A percentile compares a stretch with the other conserved stretches of the same genome.
Conservation (phyloP, 495 filamentous ascomycete genomes). For the Letharia lupina region DNA sequence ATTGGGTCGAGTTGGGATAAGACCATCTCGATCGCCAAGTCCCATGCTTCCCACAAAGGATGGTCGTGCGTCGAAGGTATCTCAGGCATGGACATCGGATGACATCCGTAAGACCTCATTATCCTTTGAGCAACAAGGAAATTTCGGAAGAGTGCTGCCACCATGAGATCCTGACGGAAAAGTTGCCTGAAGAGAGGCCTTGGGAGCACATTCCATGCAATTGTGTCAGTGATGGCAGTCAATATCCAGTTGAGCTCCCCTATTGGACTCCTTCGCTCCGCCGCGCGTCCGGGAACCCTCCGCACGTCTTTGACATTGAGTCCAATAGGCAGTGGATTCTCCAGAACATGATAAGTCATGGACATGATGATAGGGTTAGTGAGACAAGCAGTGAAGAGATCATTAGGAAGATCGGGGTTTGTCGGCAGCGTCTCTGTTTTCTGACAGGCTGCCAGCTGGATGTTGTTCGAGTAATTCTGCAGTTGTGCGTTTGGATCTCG, state of each 20-base stretch:
- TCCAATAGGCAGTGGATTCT: constrained; percentile 73
- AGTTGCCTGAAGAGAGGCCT: constrained; percentile 89
- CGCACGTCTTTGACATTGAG: constrained; percentile 72
- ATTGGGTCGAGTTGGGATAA: constrained; percentile 78
- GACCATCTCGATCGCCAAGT: constrained; percentile 92
- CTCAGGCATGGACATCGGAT: constrained; percentile 79
- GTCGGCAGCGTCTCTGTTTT: constrained; percentile 88
- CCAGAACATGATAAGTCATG: constrained; percentile 84
- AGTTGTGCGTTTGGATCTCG: constrained; percentile 66
- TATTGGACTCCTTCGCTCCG: constrained; percentile 88
- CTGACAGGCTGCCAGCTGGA: constrained; percentile 87
- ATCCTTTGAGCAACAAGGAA: constrained; percentile 91
- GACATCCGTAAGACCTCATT: constrained; percentile 91
- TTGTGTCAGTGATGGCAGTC: constrained; percentile 97
- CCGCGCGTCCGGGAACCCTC: constrained; percentile 68
- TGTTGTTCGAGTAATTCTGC: constrained; percentile 65
- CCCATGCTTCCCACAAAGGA: constrained; percentile 95
- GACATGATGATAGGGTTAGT: constrained; percentile 97
- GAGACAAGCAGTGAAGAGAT: constrained; percentile 92
- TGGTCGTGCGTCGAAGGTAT: constrained; percentile 89
- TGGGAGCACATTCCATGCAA: constrained; percentile 92
- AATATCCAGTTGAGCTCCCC: constrained; percentile 99
- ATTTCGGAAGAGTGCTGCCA: constrained; percentile 91
- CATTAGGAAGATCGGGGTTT: constrained; percentile 89
- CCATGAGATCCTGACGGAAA: constrained; percentile 98